Evolutionary conservation across 106 monocot genomes (phyloP).

Genomic region (Vanilla planifolia): DNA sequence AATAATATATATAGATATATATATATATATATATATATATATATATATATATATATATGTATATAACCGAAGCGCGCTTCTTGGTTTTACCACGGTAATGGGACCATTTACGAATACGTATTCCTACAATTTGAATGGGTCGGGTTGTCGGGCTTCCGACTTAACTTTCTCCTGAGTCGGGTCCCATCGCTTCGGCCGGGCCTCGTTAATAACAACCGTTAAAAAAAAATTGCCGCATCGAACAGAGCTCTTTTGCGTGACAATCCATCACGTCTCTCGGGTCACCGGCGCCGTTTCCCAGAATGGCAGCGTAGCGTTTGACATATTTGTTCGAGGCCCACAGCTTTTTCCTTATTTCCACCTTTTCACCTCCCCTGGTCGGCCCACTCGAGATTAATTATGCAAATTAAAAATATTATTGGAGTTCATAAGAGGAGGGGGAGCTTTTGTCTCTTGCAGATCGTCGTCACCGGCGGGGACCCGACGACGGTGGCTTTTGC

Average conservation of each 20-base stretch:
- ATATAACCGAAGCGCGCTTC: no score
- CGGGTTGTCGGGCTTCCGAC: no score
- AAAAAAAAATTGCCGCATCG: not conserved
- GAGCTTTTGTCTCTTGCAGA: not conserved
- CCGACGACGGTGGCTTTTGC: not conserved
- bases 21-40: no score
- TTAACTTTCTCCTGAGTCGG: no score
- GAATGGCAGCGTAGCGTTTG: conserved; percentile 3
- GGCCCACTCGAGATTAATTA: not conserved
- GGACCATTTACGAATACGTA: no score
- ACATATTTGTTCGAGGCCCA: not conserved
- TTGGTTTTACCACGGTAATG: no score
- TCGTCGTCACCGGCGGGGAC: not conserved
- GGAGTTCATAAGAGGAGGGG: not conserved
- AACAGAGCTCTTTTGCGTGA: not conserved
- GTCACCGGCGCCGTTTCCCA: not conserved
- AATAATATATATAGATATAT: no score
- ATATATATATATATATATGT: no score
- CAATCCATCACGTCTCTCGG: not conserved
- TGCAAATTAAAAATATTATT: no score
- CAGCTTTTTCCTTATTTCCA: not conserved
- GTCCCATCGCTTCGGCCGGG: no score
- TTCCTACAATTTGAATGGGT: no score
- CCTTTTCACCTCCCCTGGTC: not conserved
- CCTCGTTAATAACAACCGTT: no score